These are phyloP conservation scores for Didymellaceae sp. DNA, from an alignment of 2,329 filamentous ascomycete species.

Conservation along the genomic window DNA sequence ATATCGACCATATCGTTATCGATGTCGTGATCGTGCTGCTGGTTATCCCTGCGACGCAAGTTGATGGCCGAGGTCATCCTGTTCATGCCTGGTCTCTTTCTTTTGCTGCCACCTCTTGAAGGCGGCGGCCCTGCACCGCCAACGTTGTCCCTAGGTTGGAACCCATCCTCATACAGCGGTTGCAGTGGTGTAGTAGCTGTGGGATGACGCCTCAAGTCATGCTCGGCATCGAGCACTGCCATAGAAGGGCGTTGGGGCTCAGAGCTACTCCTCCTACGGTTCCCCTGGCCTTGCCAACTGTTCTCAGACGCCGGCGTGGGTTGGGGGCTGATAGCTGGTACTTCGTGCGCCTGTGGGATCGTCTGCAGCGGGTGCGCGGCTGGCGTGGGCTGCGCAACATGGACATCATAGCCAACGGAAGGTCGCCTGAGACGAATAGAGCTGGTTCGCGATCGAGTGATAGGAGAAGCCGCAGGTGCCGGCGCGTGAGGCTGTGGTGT, in stretches of 20 bases:
- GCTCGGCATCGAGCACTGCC: conserved; percentile 32
- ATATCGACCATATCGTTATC: conserved; percentile 68
- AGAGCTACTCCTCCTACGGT: conserved; percentile 42
- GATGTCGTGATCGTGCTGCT: conserved; percentile 54
- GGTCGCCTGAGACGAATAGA: conserved; percentile 41
- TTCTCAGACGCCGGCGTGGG: conserved; percentile 14
- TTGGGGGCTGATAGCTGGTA: conserved; percentile 5
- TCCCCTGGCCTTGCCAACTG: conserved; percentile 26
- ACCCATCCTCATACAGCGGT: conserved; percentile 41
- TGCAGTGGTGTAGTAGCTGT: conserved; percentile 39
- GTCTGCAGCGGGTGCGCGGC: conserved; percentile 11
- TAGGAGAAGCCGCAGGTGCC: conserved; percentile 16
- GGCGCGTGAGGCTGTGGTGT: conserved; percentile 16
- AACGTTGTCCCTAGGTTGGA: conserved; percentile 15
- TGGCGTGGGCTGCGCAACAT: conserved; percentile 8
- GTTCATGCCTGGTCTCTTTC: conserved; percentile 25
- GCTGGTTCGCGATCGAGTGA: conserved; percentile 21
- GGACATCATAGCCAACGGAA: conserved; percentile 10
- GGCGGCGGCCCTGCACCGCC: conserved; percentile 24
- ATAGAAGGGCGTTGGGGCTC: conserved; percentile 39
- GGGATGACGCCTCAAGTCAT: conserved; percentile 35
- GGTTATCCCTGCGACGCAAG: conserved; percentile 31
- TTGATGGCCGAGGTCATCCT: conserved; percentile 37
- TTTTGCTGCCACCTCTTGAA: conserved; percentile 17
- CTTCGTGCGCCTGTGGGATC: conserved; percentile 9